Evolutionary conservation across 768 basidiomycete species (phyloP).

Genomic region (Xerocomellus amylosporus): DNA sequence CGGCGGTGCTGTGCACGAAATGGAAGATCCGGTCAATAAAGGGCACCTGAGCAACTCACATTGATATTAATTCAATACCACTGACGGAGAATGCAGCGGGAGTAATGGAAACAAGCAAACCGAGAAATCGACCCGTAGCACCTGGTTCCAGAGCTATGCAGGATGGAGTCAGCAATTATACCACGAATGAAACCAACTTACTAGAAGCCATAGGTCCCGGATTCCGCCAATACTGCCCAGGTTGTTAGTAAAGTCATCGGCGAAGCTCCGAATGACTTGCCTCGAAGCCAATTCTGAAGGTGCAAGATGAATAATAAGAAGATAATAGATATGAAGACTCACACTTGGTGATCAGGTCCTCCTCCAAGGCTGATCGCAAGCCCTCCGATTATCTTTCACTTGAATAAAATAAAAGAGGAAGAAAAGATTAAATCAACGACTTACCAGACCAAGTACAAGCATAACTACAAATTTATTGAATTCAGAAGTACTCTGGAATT

Average conservation of each 20-base stretch:
- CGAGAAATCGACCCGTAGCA: constrained; percentile 20
- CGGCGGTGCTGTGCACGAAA: constrained; percentile 52
- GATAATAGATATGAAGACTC: constrained; percentile 32
- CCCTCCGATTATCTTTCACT: constrained; percentile 34
- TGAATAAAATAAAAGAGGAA: neutral
- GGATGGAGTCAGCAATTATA: neutral
- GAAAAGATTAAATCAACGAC: no score
- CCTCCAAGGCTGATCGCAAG: constrained; percentile 60
- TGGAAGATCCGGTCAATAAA: constrained; percentile 10
- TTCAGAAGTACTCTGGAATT: neutral
- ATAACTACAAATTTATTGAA: constrained; percentile 26
- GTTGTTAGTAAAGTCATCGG: neutral
- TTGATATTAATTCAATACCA: constrained; percentile 71
- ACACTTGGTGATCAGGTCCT: constrained; percentile 48
- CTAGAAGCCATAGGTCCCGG: constrained; percentile 27
- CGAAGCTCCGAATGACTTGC: neutral
- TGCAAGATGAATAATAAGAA: constrained; percentile 5
- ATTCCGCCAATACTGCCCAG: constrained; percentile 21
- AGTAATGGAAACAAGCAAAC: constrained; percentile 20
- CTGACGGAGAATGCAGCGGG: constrained; percentile 67
- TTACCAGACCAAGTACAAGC: constrained; percentile 36
- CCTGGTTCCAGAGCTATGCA: constrained; percentile 19
- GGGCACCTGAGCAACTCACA: constrained; percentile 40
- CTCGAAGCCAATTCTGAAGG: constrained; percentile 19
- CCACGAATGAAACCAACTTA: neutral